Base-by-base conservation (phyloP, 78 protist genomes). In the Cavenderia fasciculata region DNA sequence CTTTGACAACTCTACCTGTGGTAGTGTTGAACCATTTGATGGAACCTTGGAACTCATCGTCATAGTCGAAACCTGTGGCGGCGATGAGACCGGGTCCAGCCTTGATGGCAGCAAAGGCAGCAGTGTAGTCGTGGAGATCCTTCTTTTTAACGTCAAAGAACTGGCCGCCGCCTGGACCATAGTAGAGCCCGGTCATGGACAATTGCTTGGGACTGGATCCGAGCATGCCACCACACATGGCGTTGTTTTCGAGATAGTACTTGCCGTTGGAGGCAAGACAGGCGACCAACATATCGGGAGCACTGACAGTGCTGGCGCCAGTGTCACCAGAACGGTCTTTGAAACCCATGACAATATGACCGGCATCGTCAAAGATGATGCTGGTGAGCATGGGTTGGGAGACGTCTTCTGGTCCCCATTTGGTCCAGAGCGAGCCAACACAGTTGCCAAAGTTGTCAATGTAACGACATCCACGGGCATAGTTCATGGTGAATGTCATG, bases 271-370 rank as follows among this genome's bases (percentile, higher is more conserved):
- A 16, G 31, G 47, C 47, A 1, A 77, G 49, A 77, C 87, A 77
- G 10, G 87, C 87, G 1, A 63, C 43, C 0, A 77, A 25, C 12
- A 77, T 19, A 19, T 77, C 87, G 33, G 87, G 87, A 31, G 87
- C 36, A 5, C 56, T n/a, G 11, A 63, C 66, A 0, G 40, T n/a
- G 1, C 49, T 14, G 4, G 34, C 23, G n/a, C 68, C 36, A 16
- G 63, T 77, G 63, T 77, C 87, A 59, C 87, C 87, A 29, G 66
- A 49, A 57, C 87, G 69, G 49, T 77, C 87, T 61, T 77, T 77
- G 23, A 63, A 63, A 0, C 51, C 41, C 65, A 77, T 46, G 18
- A 49, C 40, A 0, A 77, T 21, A 31, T 77, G 74, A 63, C 74
- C 75, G 40, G 6, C 10, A 12, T 12, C 74, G 49, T 77, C 87